A percentile compares a stretch with the other conserved stretches of the same genome.
These are phyloP conservation scores for Kluyveromyces sp. DNA, from an alignment of 1,139 yeast genomes.

Conservation along the genomic window DNA sequence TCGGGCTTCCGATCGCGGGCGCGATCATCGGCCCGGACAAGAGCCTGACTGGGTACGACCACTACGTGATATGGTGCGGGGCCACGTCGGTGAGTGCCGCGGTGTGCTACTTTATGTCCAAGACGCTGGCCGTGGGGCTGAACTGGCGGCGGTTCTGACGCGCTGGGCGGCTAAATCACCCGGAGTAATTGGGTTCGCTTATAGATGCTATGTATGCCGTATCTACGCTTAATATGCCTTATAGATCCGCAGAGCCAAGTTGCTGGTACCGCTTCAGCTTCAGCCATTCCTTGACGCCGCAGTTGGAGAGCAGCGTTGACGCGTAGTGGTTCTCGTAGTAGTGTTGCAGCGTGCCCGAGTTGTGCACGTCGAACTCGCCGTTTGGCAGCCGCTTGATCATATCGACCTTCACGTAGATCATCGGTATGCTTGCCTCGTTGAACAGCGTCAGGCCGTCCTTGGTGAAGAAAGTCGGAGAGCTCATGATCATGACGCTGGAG, in stretches of 20 bases:
- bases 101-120: conserved; percentile 19
- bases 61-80: conserved; percentile 24
- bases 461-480: conserved; percentile 57
- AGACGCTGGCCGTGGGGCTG: conserved; percentile 21
- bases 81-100: conserved; percentile 17
- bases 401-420: conserved; percentile 44
- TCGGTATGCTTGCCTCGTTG: conserved; percentile 48
- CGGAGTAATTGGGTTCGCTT: too few species aligned
- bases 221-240: neutral
- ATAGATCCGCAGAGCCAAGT: neutral
- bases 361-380: conserved; percentile 35
- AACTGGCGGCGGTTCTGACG: conserved; percentile 4
- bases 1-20: conserved; percentile 49
- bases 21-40: conserved; percentile 36
- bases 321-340: conserved; percentile 29
- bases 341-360: conserved; percentile 35
- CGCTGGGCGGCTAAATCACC: neutral
- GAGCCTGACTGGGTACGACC: conserved; percentile 16
- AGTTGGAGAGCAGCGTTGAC: conserved; percentile 22
- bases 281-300: conserved; percentile 27
- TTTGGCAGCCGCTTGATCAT: conserved; percentile 18
- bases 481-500: conserved; percentile 38
- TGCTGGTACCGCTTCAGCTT: conserved; percentile 15
- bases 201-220: neutral
- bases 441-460: conserved; percentile 51